Evolutionary conservation across 1,139 yeast genomes (phyloP), one percentile per base, ranked within the genome.

Genomic region (Arxiozyma heterogenica): DNA sequence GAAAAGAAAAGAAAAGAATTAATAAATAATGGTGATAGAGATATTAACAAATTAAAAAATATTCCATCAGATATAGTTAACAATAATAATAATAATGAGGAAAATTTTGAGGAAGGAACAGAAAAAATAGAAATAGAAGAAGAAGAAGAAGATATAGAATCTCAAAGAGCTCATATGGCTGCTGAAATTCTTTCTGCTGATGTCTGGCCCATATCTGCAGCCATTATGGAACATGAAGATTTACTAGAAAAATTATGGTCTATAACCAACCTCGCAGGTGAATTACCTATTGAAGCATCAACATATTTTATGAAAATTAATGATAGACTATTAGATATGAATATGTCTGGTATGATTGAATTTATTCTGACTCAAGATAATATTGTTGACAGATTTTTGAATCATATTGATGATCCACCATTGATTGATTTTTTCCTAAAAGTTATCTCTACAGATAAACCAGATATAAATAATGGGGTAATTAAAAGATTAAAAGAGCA

Each of bases 181-280:
- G 88, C 96, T 1, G 98, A 94, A 67, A 85, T 93, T 47, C 75
- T 93, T 47, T 82, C 93, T 54, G 90, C 95, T 4, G 98, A 93
- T 66, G 94, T 90, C 8, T 93, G 97, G 97, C 86, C 95, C 4
- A 76, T 94, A 43, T 87, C 96, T 4, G 96, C 93, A 62, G 84
- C 96, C 0, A 84, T 93, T 51, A 85, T 93, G 85, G 94, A 87
- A 63, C 81, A 83, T 56, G 75, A 81, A 2, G 77, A 75, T 21
- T 76, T 87, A 51, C 71, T 94, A 59, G 80, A 81, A 57, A 81
- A 78, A 64, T 73, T 93, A 53, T 93, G 98, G 98, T 72, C 81
- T 27, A 76, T 91, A 23, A 76, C 93, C 58, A 95, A 88, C 61
- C 74, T 73, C 53, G 74, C 75, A 1, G 75, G 77, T 7, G 84